Conservation (phyloP, 2,329 filamentous ascomycete species). For the Penicillium sp. region DNA sequence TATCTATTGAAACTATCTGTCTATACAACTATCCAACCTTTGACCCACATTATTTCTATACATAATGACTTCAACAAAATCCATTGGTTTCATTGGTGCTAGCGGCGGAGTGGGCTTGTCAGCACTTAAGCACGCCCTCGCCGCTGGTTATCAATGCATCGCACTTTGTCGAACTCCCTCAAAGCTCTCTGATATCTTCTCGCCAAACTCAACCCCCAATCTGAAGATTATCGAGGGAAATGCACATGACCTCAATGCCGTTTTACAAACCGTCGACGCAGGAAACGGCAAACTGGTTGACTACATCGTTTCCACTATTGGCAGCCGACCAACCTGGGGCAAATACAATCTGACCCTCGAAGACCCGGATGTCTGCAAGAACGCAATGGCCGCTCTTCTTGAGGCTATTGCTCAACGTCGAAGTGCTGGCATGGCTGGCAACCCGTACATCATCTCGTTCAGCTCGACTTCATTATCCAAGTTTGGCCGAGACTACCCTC, state of each 20-base stretch:
- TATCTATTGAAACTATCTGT: not conserved
- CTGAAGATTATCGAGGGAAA: slow-evolving; percentile 56
- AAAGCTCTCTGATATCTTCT: slow-evolving; percentile 53
- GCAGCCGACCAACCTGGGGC: slow-evolving; percentile 36
- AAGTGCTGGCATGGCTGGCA: slow-evolving; percentile 22
- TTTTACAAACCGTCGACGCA: slow-evolving; percentile 40
- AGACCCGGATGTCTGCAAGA: slow-evolving; percentile 40
- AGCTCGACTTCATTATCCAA: slow-evolving; percentile 40
- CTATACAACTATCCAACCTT: not conserved
- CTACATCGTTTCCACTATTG: slow-evolving; percentile 54
- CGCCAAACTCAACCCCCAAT: slow-evolving; percentile 36
- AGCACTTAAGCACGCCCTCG: slow-evolving; percentile 50
- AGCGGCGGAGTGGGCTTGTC: slow-evolving; percentile 54
- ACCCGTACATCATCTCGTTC: slow-evolving; percentile 34
- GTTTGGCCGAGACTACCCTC: slow-evolving; percentile 36
- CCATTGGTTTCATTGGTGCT: slow-evolving; percentile 57
- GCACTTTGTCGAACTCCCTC: slow-evolving; percentile 55
- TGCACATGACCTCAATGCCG: slow-evolving; percentile 46
- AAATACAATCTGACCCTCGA: slow-evolving; percentile 33
- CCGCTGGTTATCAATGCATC: slow-evolving; percentile 49
- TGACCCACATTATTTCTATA: not conserved
- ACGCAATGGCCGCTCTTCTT: slow-evolving; percentile 34
- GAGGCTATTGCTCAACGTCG: slow-evolving; percentile 20
- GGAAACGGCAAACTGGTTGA: slow-evolving; percentile 37
- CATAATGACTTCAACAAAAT: slow-evolving; percentile 20